These are phyloP conservation scores for Gardenia jasminoides DNA, from an alignment of 257 asterid genomes.

Conservation along the genomic window DNA sequence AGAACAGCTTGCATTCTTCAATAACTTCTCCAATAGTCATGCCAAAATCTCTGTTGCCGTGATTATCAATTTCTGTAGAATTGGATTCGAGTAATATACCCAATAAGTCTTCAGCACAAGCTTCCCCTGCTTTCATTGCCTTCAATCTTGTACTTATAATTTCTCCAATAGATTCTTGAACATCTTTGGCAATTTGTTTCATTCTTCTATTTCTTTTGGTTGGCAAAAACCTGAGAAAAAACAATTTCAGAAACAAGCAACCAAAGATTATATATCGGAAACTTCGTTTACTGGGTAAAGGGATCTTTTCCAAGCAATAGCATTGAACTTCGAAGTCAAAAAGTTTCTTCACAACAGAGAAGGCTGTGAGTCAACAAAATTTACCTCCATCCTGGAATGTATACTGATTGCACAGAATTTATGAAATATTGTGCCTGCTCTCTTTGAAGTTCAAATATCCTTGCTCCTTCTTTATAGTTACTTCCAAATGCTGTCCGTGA, in stretches of 20 bases:
- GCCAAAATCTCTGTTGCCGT: slow-evolving; percentile 11
- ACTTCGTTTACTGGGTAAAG: too few species aligned
- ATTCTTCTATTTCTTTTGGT: slow-evolving; percentile 21
- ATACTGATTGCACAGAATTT: neutral
- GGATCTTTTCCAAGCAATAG: too few species aligned
- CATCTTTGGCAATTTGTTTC: slow-evolving; percentile 24
- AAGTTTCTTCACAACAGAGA: too few species aligned
- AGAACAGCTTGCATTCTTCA: slow-evolving; percentile 33
- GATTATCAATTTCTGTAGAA: slow-evolving; percentile 18
- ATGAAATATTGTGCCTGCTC: neutral
- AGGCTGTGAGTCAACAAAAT: too few species aligned
- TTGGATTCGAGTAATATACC: slow-evolving; percentile 25
- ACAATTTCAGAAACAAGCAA: too few species aligned
- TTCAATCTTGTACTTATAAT: slow-evolving; percentile 20
- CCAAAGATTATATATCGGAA: too few species aligned
- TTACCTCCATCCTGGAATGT: neutral
- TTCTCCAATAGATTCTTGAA: slow-evolving; percentile 1
- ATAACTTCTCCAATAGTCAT: slow-evolving; percentile 19
- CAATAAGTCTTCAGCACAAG: slow-evolving; percentile 15
- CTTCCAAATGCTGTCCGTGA: slow-evolving; percentile 6
- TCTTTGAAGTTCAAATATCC: slow-evolving; percentile 10
- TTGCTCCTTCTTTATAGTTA: neutral
- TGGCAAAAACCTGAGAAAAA: slow-evolving; percentile 18
- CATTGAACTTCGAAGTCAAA: too few species aligned
- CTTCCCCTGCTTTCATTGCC: slow-evolving; percentile 15